Percentiles rank a stretch among this genome's conserved stretches.
Evolutionary conservation across 257 asterid species (phyloP).

Genomic region (Lycium barbarum): DNA sequence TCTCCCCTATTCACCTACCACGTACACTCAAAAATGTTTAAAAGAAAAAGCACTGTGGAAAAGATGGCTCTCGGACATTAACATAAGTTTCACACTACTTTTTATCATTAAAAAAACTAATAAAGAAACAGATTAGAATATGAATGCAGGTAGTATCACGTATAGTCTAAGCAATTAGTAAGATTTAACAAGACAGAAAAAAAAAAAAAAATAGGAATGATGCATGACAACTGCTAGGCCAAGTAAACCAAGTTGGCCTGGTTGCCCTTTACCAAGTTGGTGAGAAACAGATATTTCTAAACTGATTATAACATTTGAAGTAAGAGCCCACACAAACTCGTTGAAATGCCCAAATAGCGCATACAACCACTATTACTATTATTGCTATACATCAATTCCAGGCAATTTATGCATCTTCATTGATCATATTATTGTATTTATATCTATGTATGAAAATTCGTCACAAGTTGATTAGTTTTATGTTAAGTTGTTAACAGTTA

Average conservation of each 20-base stretch:
- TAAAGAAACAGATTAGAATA: background rate
- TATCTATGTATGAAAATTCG: background rate
- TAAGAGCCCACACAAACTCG: no score
- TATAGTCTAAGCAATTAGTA: background rate
- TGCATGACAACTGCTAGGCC: background rate
- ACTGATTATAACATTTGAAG: no score
- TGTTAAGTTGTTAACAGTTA: background rate
- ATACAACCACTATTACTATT: background rate
- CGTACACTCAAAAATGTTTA: no score
- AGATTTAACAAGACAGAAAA: background rate
- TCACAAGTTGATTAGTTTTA: background rate
- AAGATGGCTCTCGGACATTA: background rate
- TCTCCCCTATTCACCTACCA: no score
- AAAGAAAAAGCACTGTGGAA: background rate
- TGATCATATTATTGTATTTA: no score
- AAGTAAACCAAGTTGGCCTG: slow-evolving; percentile 15
- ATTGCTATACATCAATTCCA: background rate
- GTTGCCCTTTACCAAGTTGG: background rate
- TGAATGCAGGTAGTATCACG: background rate
- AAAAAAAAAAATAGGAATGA: background rate
- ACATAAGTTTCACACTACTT: background rate
- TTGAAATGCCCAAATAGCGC: background rate
- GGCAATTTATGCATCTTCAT: background rate
- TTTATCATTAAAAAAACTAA: no score
- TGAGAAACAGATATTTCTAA: background rate